phyloP scores from a whole-genome alignment of 225 moss, liverwort and hornwort genomes.

The Physcomitrellopsis africana region DNA sequence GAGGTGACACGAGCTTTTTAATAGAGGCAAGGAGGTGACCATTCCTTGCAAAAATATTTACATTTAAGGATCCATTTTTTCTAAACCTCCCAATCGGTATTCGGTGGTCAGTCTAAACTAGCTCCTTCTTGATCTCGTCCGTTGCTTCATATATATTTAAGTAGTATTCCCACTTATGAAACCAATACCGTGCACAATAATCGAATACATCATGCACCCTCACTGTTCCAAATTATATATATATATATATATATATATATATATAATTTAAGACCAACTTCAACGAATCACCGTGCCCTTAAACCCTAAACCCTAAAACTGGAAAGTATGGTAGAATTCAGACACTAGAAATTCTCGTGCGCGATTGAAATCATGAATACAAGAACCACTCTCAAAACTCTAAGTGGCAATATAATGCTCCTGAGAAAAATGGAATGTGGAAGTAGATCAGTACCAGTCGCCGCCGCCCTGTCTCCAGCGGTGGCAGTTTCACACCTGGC shows the following conservation, averaged over 20 bases:
- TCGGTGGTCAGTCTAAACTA: not conserved
- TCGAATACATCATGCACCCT: no score
- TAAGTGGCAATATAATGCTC: no score
- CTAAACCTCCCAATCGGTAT: not conserved
- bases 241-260: no score
- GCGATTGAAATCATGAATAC: no score
- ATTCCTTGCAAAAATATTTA: not conserved
- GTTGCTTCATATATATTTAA: not conserved
- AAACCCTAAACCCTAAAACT: conserved; percentile 38
- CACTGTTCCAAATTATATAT: no score
- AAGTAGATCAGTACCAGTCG: conserved; percentile 28
- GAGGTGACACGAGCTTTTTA: no score
- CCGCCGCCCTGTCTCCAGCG: conserved; percentile 29
- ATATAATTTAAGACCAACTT: not conserved
- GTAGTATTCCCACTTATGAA: no score
- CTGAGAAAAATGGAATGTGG: not conserved
- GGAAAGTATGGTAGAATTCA: not conserved
- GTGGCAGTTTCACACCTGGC: conserved; percentile 43
- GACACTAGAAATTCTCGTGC: no score
- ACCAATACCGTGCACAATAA: no score
- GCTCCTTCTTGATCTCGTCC: not conserved
- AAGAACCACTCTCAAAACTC: not conserved
- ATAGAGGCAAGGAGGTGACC: not conserved
- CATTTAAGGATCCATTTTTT: no score
- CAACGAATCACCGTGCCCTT: not conserved